Evolutionary conservation across 2,329 filamentous ascomycete genomes (phyloP).

Genomic region (Pseudogymnoascus sp.): DNA sequence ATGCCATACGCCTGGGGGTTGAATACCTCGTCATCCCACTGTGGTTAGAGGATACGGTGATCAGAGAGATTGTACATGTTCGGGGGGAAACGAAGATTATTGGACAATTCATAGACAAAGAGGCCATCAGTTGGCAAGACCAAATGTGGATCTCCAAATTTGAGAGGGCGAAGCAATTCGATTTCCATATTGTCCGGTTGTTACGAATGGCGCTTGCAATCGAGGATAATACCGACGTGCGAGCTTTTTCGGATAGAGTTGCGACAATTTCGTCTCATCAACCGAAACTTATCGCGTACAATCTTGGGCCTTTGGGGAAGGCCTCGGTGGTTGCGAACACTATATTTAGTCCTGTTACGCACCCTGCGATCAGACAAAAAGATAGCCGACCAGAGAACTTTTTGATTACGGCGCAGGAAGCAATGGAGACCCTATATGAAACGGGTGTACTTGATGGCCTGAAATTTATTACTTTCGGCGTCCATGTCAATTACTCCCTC

Average conservation of each 20-base stretch:
- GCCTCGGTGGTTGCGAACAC: constrained; percentile 50
- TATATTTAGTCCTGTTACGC: constrained; percentile 48
- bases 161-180: background rate
- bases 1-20: constrained; percentile 57
- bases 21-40: constrained; percentile 46
- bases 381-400: background rate
- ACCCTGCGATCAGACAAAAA: constrained; percentile 33
- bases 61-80: background rate
- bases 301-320: constrained; percentile 46
- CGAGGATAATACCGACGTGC: constrained; percentile 20
- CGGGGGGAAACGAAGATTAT: background rate
- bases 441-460: constrained; percentile 60
- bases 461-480: constrained; percentile 63
- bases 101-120: background rate
- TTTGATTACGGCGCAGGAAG: constrained; percentile 34
- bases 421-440: constrained; percentile 55
- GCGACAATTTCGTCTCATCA: background rate
- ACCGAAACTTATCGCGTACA: constrained; percentile 41
- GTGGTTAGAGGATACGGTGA: background rate
- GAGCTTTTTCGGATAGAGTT: constrained; percentile 16
- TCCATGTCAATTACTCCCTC: constrained; percentile 60
- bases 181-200: constrained; percentile 37
- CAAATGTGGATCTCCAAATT: constrained; percentile 2
- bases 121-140: background rate
- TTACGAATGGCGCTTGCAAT: constrained; percentile 33